Conservation (phyloP, 179 eudicot genomes). For the Vitellaria paradoxa region DNA sequence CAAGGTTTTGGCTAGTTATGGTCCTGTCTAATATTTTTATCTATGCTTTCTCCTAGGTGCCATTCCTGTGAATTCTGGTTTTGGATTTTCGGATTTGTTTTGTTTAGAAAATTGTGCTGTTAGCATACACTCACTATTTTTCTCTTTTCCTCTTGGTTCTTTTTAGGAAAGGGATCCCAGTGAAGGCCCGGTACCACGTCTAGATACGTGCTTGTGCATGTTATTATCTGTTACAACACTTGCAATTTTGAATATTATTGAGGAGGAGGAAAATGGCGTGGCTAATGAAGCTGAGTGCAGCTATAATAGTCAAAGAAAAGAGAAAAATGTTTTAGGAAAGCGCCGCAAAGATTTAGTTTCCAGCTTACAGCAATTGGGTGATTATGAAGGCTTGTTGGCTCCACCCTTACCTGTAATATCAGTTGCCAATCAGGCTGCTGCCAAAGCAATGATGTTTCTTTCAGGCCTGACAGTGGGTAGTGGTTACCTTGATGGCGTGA, state of each 20-base stretch:
- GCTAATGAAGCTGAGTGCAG: conserved; percentile 36
- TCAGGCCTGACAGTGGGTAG: conserved; percentile 66
- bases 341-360: conserved; percentile 69
- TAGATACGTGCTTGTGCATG: conserved; percentile 86
- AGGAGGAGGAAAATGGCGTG: conserved; percentile 68
- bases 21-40: neutral
- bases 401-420: conserved; percentile 71
- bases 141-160: conserved; percentile 7
- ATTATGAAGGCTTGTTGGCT: conserved; percentile 69
- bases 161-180: conserved; percentile 84
- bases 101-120: neutral
- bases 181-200: conserved; percentile 96
- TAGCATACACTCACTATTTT: neutral
- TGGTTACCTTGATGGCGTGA: conserved; percentile 73
- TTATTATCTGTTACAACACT: conserved; percentile 71
- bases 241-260: conserved; percentile 77
- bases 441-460: conserved; percentile 79
- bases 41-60: neutral
- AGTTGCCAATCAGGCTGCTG: conserved; percentile 87
- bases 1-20: neutral
- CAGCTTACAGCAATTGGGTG: conserved; percentile 71
- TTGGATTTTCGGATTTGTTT: neutral
- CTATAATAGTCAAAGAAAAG: conserved; percentile 43
- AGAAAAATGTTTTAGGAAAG: conserved; percentile 37
- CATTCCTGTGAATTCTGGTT: neutral